Conservation (phyloP, 768 basidiomycete species). For the Cantharellus cinnabarinus region DNA sequence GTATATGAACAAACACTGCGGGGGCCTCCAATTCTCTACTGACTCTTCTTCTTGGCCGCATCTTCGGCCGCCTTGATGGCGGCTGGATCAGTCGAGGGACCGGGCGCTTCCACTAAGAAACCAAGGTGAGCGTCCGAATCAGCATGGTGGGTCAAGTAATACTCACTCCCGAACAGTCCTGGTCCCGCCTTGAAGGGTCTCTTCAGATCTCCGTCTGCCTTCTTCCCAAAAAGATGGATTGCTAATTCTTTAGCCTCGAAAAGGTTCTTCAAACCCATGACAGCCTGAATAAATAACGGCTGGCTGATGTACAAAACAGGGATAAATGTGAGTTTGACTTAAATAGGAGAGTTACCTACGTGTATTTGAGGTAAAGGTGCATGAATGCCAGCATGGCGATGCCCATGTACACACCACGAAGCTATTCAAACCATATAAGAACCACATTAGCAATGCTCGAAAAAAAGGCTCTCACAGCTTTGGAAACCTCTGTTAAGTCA, state of each 20-base stretch:
- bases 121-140: neutral
- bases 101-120: conserved; percentile 23
- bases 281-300: conserved; percentile 82
- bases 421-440: neutral
- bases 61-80: conserved; percentile 81
- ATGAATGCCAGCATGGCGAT: conserved; percentile 80
- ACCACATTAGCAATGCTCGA: neutral
- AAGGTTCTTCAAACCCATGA: conserved; percentile 86
- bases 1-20: neutral
- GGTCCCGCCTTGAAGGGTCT: conserved; percentile 65
- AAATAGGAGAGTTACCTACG: conserved; percentile 13
- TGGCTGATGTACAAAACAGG: conserved; percentile 20
- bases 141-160: neutral
- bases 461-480: conserved; percentile 27
- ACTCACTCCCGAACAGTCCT: conserved; percentile 52
- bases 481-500: conserved; percentile 72
- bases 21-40: conserved; percentile 17
- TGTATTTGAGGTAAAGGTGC: conserved; percentile 88
- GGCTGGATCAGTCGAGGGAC: conserved; percentile 72
- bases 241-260: conserved; percentile 72
- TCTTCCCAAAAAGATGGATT: conserved; percentile 62
- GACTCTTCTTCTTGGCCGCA: conserved; percentile 57
- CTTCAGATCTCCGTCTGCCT: conserved; percentile 69
- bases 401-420: conserved; percentile 38
- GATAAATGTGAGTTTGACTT: neutral